phyloP scores from a whole-genome alignment of 2,329 filamentous ascomycete genomes.

The Cadophora gregata region DNA sequence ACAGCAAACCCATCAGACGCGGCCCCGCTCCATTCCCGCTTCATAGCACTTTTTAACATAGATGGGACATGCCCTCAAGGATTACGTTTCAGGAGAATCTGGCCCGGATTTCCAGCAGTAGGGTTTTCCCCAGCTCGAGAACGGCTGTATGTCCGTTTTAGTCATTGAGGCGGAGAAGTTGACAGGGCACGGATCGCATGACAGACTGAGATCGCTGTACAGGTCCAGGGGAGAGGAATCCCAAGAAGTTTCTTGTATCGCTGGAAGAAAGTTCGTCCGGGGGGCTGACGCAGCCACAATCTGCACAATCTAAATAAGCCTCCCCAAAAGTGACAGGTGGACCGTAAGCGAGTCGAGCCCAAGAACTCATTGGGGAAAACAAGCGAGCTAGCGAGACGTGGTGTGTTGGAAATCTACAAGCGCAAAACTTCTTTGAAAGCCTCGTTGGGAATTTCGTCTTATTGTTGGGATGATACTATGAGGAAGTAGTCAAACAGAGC shows the following conservation, averaged over 20 bases:
- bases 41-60: slow-evolving; percentile 8
- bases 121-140: slow-evolving; percentile 2
- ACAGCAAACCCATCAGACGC: background rate
- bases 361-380: background rate
- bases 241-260: background rate
- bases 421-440: background rate
- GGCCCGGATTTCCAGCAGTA: slow-evolving; percentile 9
- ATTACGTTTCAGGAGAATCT: slow-evolving; percentile 11
- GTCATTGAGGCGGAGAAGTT: background rate
- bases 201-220: background rate
- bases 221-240: background rate
- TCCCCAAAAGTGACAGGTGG: background rate
- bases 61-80: slow-evolving; percentile 1
- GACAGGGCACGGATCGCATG: slow-evolving; percentile 3
- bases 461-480: too few relatives aligned
- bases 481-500: too few relatives aligned
- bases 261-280: background rate
- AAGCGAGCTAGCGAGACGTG: background rate
- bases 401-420: background rate
- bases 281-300: slow-evolving; percentile 2
- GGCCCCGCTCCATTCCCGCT: slow-evolving; percentile 3
- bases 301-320: slow-evolving; percentile 12
- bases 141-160: background rate
- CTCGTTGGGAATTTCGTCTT: too few relatives aligned
- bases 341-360: background rate